These are phyloP conservation scores for Paraleonurus japonicus DNA, from an alignment of 257 asterid genomes.

Conservation along the genomic window DNA sequence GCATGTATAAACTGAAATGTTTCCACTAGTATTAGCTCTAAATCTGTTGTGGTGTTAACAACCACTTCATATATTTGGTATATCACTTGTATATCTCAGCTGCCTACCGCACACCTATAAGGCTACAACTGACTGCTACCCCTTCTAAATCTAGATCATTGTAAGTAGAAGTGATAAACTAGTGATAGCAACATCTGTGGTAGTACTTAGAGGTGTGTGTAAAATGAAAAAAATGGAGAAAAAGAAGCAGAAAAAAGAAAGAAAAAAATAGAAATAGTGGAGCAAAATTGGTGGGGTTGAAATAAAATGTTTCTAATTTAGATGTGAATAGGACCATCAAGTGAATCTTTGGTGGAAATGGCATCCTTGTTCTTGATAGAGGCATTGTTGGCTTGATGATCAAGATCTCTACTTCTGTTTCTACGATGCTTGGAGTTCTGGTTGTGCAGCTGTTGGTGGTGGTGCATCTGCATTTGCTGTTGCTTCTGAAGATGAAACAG, in stretches of 20 bases:
- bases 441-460: constrained; percentile 36
- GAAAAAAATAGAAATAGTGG: not conserved
- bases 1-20: constrained; percentile 10
- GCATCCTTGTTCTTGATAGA: constrained; percentile 39
- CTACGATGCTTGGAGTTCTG: constrained; percentile 46
- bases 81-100: constrained; percentile 20
- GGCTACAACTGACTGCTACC: constrained; percentile 24
- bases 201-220: not conserved
- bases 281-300: constrained; percentile 2
- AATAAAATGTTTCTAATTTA: constrained; percentile 9
- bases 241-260: not conserved
- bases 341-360: constrained; percentile 37
- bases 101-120: constrained; percentile 31
- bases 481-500: constrained; percentile 51
- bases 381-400: constrained; percentile 33
- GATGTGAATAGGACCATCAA: constrained; percentile 34
- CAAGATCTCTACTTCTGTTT: constrained; percentile 48
- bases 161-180: constrained; percentile 23
- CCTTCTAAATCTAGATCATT: constrained; percentile 29
- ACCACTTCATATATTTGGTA: not conserved
- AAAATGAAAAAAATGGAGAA: not conserved
- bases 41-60: constrained; percentile 16
- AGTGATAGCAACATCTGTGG: constrained; percentile 2
- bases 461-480: constrained; percentile 50
- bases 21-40: constrained; percentile 13